Evolutionary conservation across 805 yeast species (phyloP).

Genomic region (Dipodascus albidus): DNA sequence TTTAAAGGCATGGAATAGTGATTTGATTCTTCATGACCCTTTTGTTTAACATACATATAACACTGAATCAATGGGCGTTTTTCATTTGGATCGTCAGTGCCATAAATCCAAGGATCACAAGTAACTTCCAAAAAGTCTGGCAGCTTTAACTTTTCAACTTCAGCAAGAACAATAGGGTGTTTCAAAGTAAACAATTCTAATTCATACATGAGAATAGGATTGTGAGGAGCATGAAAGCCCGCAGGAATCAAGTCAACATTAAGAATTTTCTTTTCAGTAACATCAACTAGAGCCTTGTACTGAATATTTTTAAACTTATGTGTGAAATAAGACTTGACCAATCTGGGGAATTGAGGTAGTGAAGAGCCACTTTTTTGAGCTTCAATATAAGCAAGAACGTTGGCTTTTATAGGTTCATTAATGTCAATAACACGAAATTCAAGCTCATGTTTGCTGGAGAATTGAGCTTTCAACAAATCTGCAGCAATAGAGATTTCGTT

Average conservation of each 20-base stretch:
- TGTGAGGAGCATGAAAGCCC: conserved; percentile 55
- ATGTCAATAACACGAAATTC: conserved; percentile 54
- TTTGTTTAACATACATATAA: conserved; percentile 58
- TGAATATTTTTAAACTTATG: conserved; percentile 32
- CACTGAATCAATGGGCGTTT: conserved; percentile 38
- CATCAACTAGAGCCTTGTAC: conserved; percentile 62
- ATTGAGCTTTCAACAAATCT: conserved; percentile 18
- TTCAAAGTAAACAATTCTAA: conserved; percentile 39
- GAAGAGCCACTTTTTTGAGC: conserved; percentile 42
- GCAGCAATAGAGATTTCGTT: conserved; percentile 6
- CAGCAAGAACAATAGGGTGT: conserved; percentile 52
- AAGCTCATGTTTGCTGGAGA: conserved; percentile 27
- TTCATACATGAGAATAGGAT: conserved; percentile 50
- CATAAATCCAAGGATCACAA: conserved; percentile 76
- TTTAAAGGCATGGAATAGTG: conserved; percentile 53
- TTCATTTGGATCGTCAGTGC: conserved; percentile 56
- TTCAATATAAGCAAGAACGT: conserved; percentile 51
- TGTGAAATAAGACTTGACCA: conserved; percentile 53
- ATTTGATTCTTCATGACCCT: conserved; percentile 20
- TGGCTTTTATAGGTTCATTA: conserved; percentile 63
- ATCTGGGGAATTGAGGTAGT: conserved; percentile 50
- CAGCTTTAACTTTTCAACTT: conserved; percentile 53
- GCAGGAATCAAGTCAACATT: conserved; percentile 40
- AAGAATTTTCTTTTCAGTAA: conserved; percentile 49
- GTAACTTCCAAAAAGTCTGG: conserved; percentile 45